phyloP scores from a whole-genome alignment of 352 stramenopile genomes.

The Phytophthora cryptogea region DNA sequence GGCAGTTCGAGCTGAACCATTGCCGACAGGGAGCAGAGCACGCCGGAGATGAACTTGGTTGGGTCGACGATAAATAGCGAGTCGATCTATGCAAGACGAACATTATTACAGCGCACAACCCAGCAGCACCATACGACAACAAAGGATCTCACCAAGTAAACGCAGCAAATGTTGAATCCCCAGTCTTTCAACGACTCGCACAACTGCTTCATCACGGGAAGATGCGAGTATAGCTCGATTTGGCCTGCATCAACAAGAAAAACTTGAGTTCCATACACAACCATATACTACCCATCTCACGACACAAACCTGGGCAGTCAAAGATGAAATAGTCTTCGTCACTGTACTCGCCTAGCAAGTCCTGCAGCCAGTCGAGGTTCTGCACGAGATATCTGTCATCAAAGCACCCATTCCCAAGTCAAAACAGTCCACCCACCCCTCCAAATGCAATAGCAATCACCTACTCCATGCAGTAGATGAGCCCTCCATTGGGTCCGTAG shows the following conservation, averaged over 20 bases:
- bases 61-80: constrained; percentile 95
- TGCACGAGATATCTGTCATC: constrained; percentile 81
- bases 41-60: constrained; percentile 98
- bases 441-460: constrained; percentile 24
- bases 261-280: constrained; percentile 2
- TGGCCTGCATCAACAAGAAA: constrained; percentile 56
- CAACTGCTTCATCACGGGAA: constrained; percentile 92
- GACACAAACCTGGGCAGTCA: constrained; percentile 94
- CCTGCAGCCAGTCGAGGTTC: constrained; percentile 96
- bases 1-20: constrained; percentile 99
- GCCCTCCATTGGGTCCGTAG: constrained; percentile 97
- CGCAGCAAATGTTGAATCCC: constrained; percentile 89
- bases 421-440: constrained; percentile 1
- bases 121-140: not conserved
- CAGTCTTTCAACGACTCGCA: constrained; percentile 84
- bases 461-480: constrained; percentile 99
- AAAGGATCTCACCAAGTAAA: constrained; percentile 74
- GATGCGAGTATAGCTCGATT: constrained; percentile 92
- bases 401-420: constrained; percentile 2
- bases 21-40: constrained; percentile 95
- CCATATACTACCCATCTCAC: not conserved
- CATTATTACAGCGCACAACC: not conserved
- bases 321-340: constrained; percentile 98
- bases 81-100: constrained; percentile 76
- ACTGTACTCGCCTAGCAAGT: constrained; percentile 90